Percentiles rank a stretch among this genome's conserved stretches.
These are phyloP conservation scores for Nicotiana undulata DNA, from an alignment of 257 asterid genomes.

Conservation along the genomic window DNA sequence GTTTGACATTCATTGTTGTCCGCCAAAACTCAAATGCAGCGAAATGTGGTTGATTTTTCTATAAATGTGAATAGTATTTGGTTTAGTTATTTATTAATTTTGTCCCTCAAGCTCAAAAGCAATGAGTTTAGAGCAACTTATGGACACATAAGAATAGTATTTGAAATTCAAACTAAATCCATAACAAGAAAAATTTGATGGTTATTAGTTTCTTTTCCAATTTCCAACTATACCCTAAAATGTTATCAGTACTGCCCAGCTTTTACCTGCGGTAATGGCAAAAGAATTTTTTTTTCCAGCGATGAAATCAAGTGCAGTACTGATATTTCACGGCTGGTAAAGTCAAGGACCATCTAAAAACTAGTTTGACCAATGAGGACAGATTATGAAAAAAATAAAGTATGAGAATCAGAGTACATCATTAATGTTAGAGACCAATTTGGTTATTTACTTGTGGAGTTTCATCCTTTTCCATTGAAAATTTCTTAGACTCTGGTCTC, in stretches of 20 bases:
- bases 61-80: background rate
- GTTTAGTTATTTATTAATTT: background rate
- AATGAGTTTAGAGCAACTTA: background rate
- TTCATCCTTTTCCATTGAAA: background rate
- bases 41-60: background rate
- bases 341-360: background rate
- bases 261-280: background rate
- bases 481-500: background rate
- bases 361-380: background rate
- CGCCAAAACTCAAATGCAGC: background rate
- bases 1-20: background rate
- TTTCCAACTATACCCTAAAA: background rate
- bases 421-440: background rate
- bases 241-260: background rate
- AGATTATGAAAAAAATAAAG: background rate
- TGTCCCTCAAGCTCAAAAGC: background rate
- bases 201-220: background rate
- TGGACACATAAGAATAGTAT: background rate
- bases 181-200: background rate
- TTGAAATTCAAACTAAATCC: background rate
- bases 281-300: background rate
- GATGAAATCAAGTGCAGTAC: background rate
- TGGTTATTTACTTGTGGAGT: background rate
- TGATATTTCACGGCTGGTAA: background rate
- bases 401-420: background rate